Conservation (phyloP, 805 yeast genomes). For the Candida koratica region DNA sequence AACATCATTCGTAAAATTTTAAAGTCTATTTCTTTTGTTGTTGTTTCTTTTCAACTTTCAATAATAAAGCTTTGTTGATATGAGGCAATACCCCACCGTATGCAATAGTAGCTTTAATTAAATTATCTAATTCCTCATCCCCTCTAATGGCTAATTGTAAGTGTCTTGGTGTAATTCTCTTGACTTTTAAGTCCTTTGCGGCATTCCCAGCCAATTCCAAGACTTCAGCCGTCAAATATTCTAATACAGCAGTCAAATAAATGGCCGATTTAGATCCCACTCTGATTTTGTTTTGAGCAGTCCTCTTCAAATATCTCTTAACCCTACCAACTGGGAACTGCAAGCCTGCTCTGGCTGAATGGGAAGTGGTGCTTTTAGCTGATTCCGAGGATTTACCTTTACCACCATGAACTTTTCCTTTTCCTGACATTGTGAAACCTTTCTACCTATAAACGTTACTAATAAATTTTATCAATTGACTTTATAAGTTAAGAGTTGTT, state of each 20-base stretch:
- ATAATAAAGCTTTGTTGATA: constrained; percentile 74
- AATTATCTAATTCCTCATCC: constrained; percentile 93
- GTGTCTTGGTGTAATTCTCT: constrained; percentile 97
- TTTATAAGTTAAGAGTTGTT: constrained; percentile 3
- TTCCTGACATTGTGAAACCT: constrained; percentile 56
- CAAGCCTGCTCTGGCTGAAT: constrained; percentile 91
- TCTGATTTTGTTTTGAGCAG: constrained; percentile 77
- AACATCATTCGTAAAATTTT: constrained; percentile 4
- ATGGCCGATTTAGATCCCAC: constrained; percentile 89
- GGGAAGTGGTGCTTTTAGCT: constrained; percentile 76
- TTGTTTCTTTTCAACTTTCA: constrained; percentile 64
- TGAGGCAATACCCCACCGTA: constrained; percentile 98
- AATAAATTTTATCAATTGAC: constrained; percentile 1
- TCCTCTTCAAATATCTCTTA: constrained; percentile 89
- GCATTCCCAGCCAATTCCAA: constrained; percentile 98
- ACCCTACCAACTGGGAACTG: constrained; percentile 99
- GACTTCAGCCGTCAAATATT: constrained; percentile 94
- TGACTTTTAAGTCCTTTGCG: constrained; percentile 90
- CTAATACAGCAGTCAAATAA: constrained; percentile 91
- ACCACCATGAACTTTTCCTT: constrained; percentile 94
- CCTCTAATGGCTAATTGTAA: constrained; percentile 96
- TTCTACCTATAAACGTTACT: constrained; percentile 3
- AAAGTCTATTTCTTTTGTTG: constrained; percentile 11
- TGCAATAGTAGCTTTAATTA: constrained; percentile 93
- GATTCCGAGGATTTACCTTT: constrained; percentile 82